Conservation (phyloP, 2,329 filamentous ascomycete species). For the Nectriaceae sp. region DNA sequence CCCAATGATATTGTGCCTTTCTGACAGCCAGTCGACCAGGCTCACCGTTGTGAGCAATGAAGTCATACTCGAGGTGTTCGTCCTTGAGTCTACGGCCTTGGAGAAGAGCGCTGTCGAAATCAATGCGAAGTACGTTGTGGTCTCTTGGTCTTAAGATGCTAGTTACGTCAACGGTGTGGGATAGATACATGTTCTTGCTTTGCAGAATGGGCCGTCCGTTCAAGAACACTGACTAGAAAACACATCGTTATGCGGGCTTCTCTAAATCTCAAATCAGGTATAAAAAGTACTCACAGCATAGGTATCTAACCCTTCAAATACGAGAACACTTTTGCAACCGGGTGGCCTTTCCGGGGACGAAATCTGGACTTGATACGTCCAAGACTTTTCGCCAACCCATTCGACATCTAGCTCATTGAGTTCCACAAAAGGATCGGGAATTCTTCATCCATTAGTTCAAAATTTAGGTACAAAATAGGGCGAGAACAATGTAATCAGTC, state of each 20-base stretch:
- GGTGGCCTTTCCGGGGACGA: neutral
- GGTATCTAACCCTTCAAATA: conserved; percentile 58
- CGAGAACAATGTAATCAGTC: neutral
- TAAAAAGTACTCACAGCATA: conserved; percentile 39
- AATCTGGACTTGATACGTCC: conserved; percentile 48
- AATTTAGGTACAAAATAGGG: neutral
- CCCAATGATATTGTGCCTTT: conserved; percentile 67
- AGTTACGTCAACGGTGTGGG: conserved; percentile 50
- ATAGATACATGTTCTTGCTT: conserved; percentile 56
- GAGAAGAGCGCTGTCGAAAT: conserved; percentile 53
- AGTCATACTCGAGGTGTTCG: conserved; percentile 51
- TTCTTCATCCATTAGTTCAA: conserved; percentile 30
- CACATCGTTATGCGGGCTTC: neutral
- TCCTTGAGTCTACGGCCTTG: conserved; percentile 51
- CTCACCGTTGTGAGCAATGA: conserved; percentile 51
- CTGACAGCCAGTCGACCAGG: conserved; percentile 35
- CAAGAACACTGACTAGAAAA: neutral
- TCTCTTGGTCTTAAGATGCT: conserved; percentile 25
- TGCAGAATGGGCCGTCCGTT: neutral
- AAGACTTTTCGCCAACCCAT: conserved; percentile 64
- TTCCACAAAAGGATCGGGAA: conserved; percentile 59
- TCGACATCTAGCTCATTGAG: conserved; percentile 61
- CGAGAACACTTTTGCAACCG: conserved; percentile 30
- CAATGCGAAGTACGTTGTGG: conserved; percentile 50
- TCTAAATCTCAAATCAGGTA: neutral